Percentiles rank a stretch among this genome's conserved stretches.
These are phyloP conservation scores for Linnemannia schmuckeri DNA, from an alignment of 192 early-diverging fungal genomes.

Conservation along the genomic window DNA sequence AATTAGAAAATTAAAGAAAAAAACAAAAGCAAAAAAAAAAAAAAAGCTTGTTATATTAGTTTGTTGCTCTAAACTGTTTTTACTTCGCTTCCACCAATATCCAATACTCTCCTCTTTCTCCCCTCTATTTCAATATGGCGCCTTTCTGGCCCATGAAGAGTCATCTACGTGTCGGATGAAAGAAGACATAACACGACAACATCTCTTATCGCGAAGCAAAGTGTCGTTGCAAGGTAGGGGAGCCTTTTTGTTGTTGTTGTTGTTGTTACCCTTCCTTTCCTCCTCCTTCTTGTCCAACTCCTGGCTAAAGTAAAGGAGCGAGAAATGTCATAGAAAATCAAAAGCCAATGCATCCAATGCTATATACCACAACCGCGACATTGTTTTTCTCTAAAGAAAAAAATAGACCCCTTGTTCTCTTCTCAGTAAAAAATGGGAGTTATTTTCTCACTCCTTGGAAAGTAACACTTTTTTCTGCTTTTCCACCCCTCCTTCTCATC, in stretches of 20 bases:
- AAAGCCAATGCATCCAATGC: background rate
- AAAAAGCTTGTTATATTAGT: background rate
- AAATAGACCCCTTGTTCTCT: background rate
- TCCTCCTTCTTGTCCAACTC: background rate
- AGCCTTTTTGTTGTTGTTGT: background rate
- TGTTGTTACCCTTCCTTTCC: background rate
- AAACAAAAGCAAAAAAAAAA: background rate
- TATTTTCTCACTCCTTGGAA: slow-evolving; percentile 1
- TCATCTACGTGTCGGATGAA: background rate
- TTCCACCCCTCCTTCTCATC: background rate
- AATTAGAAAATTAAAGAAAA: background rate
- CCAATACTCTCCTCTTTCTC: background rate
- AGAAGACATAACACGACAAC: background rate
- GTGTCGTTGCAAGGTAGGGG: background rate
- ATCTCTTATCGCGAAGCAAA: background rate
- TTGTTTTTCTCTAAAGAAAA: background rate
- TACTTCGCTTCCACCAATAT: background rate
- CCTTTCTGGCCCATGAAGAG: background rate
- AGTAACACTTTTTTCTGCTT: background rate
- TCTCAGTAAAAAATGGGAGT: background rate
- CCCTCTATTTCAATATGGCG: background rate
- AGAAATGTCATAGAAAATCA: slow-evolving; percentile 10
- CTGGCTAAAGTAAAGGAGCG: background rate
- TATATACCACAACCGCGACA: background rate
- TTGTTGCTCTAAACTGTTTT: background rate